phyloP scores from a whole-genome alignment of 2,329 filamentous ascomycete genomes.

The Davidsoniella eucalypti region DNA sequence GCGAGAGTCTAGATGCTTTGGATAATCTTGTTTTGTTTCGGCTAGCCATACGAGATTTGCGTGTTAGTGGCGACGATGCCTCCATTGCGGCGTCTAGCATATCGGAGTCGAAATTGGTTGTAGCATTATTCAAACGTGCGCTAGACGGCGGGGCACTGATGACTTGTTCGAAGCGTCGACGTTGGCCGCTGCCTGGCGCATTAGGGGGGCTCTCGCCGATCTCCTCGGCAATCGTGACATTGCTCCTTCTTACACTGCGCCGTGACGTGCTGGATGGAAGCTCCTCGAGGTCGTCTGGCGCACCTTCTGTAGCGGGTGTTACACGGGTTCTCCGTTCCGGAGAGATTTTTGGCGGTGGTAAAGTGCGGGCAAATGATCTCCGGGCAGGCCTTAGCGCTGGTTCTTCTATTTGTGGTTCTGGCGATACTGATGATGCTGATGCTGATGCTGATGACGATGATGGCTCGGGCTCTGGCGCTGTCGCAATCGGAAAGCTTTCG shows the following conservation, averaged over 20 bases:
- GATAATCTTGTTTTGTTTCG: constrained; percentile 1
- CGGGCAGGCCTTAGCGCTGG: not conserved
- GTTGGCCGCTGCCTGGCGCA: constrained; percentile 38
- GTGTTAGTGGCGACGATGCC: constrained; percentile 26
- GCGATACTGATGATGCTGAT: not conserved
- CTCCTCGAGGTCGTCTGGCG: constrained; percentile 3
- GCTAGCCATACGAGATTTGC: constrained; percentile 20
- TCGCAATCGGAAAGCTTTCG: constrained; percentile 4
- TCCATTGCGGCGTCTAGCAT: constrained; percentile 16
- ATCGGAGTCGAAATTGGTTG: constrained; percentile 19
- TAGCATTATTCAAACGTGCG: constrained; percentile 26
- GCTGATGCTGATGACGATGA: not conserved
- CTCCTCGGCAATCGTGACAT: constrained; percentile 21
- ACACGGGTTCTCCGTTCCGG: not conserved
- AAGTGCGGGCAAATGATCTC: not conserved
- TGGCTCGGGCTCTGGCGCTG: not conserved
- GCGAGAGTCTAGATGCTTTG: constrained; percentile 5
- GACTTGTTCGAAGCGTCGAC: constrained; percentile 25
- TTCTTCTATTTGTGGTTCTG: not conserved
- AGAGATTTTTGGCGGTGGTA: not conserved
- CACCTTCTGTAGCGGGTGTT: not conserved
- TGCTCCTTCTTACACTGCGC: not conserved
- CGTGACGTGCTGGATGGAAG: constrained; percentile 7
- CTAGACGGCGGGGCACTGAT: constrained; percentile 24
- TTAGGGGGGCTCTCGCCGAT: constrained; percentile 36